These are phyloP conservation scores for Glycine tomentella DNA, from an alignment of 306 rosid genomes.

Conservation along the genomic window DNA sequence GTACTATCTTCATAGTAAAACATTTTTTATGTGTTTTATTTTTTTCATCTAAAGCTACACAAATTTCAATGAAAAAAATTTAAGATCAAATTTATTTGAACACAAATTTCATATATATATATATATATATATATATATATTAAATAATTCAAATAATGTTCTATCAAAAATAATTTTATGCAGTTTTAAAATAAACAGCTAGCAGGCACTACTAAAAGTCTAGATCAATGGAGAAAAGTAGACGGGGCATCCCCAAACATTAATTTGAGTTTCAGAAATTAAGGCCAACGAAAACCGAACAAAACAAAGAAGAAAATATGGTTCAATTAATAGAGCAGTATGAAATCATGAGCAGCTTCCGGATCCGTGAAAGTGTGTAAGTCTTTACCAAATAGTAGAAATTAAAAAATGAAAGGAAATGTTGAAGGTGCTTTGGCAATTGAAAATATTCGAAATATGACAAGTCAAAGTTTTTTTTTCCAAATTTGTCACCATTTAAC, in stretches of 20 bases:
- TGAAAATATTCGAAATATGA: conserved; percentile 27
- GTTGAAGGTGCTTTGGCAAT: conserved; percentile 24
- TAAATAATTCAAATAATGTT: background rate
- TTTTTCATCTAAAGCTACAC: background rate
- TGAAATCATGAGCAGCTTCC: conserved; percentile 1
- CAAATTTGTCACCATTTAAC: conserved; percentile 16
- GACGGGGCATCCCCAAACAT: conserved; percentile 9
- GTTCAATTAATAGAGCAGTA: background rate
- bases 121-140: no score
- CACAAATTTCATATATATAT: background rate
- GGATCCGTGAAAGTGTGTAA: conserved; percentile 10
- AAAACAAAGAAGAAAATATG: background rate
- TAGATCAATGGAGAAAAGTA: background rate
- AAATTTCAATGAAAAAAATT: background rate
- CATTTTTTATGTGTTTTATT: no score
- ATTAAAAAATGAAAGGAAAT: conserved; percentile 17
- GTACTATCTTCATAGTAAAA: background rate
- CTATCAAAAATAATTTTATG: background rate
- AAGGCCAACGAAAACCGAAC: conserved; percentile 43
- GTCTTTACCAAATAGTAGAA: background rate
- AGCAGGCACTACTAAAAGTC: background rate
- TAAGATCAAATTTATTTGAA: background rate
- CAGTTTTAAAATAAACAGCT: background rate
- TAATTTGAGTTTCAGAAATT: background rate
- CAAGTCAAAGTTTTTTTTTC: background rate